These are phyloP conservation scores for Alternaria viburni DNA, from an alignment of 2,329 filamentous ascomycete genomes.

Conservation along the genomic window DNA sequence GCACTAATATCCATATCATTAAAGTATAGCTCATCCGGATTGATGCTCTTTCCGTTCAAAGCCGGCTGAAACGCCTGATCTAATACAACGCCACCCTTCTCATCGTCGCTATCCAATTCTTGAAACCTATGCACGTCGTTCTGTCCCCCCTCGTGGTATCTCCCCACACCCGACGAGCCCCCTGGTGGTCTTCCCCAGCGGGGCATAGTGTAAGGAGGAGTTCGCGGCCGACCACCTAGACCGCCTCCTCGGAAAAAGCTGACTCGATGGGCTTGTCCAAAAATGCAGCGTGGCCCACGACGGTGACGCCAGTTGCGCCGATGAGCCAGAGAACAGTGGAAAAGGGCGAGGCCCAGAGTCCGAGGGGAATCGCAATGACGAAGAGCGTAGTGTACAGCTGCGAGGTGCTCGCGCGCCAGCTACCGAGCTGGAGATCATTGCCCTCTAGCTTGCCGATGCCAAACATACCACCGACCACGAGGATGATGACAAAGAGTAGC, in stretches of 20 bases:
- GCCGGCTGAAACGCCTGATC: constrained; percentile 47
- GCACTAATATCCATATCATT: constrained; percentile 56
- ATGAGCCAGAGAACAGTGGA: constrained; percentile 91
- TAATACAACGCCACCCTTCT: constrained; percentile 54
- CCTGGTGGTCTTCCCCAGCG: constrained; percentile 99
- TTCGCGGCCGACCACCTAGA: constrained; percentile 99
- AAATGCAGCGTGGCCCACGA: constrained; percentile 91
- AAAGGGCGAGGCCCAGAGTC: constrained; percentile 84
- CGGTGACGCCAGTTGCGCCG: constrained; percentile 90
- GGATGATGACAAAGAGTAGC: constrained; percentile 89
- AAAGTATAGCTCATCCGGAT: constrained; percentile 57
- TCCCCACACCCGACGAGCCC: constrained; percentile 62
- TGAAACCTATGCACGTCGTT: constrained; percentile 63
- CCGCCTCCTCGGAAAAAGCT: constrained; percentile 99
- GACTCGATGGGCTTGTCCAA: constrained; percentile 99
- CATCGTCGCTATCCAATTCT: constrained; percentile 66
- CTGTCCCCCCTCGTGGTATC: constrained; percentile 56
- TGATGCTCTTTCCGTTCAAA: constrained; percentile 41
- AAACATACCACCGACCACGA: constrained; percentile 86
- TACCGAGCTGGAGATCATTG: constrained; percentile 84
- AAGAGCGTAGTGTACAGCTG: constrained; percentile 93
- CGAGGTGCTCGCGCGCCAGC: constrained; percentile 81
- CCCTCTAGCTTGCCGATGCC: constrained; percentile 90
- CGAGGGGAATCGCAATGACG: constrained; percentile 81
- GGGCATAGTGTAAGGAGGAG: constrained; percentile 93